A percentile compares a stretch with the other conserved stretches of the same genome.
Evolutionary conservation across 2,329 filamentous ascomycete genomes (phyloP).

Genomic region (Pseudofabraea citricarpa): DNA sequence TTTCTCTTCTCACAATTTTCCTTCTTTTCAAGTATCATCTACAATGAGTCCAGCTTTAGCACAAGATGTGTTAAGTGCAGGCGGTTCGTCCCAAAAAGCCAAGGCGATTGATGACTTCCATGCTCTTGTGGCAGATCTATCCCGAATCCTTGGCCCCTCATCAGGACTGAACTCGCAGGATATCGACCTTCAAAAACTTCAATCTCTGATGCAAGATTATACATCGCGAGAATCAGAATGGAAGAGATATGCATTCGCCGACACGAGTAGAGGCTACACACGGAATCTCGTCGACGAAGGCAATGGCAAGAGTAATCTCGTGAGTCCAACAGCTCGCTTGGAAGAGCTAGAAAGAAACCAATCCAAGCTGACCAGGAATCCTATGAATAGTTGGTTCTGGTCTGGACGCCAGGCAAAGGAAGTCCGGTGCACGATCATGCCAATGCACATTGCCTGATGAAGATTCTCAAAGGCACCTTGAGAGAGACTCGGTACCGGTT

Average conservation of each 20-base stretch:
- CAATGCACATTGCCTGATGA: conserved; percentile 89
- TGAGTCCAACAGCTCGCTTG: conserved; percentile 24
- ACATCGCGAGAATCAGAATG: conserved; percentile 65
- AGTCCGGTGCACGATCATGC: conserved; percentile 83
- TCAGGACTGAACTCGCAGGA: conserved; percentile 80
- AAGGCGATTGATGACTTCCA: conserved; percentile 51
- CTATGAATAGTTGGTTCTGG: conserved; percentile 64
- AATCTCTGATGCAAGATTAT: conserved; percentile 70
- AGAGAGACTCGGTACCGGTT: conserved; percentile 79
- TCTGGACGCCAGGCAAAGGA: conserved; percentile 79
- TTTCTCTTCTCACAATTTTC: no score
- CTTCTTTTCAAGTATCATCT: no score
- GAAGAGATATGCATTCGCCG: conserved; percentile 69
- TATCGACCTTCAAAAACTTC: conserved; percentile 69
- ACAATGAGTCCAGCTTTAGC: no score
- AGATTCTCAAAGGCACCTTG: conserved; percentile 71
- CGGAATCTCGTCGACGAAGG: conserved; percentile 86
- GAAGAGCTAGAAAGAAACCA: not conserved
- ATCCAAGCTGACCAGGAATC: not conserved
- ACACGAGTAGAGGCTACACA: conserved; percentile 69
- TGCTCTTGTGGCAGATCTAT: conserved; percentile 67
- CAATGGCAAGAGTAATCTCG: conserved; percentile 61
- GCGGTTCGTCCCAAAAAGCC: no score
- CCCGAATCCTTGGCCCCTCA: conserved; percentile 68
- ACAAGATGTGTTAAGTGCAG: no score